Conservation (phyloP, 2,329 filamentous ascomycete species). For the Aspergillus sp. region DNA sequence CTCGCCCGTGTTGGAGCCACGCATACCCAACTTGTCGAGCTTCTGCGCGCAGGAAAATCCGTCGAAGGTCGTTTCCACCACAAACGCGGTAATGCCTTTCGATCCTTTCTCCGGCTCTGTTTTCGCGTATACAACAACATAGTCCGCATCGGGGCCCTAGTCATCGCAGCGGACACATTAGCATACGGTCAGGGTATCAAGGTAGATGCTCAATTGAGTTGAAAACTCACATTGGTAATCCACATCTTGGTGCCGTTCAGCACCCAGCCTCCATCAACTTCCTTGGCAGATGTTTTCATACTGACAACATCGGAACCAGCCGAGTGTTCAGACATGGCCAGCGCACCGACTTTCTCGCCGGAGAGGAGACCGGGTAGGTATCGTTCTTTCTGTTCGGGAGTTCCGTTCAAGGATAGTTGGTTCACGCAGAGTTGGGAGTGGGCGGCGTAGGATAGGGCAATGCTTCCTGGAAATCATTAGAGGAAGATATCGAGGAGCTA, state of each 20-base stretch:
- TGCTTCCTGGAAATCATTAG: conserved; percentile 25
- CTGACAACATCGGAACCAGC: conserved; percentile 90
- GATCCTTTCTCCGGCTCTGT: conserved; percentile 71
- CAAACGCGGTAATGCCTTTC: conserved; percentile 91
- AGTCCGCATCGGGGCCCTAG: conserved; percentile 75
- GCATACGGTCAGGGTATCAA: not conserved
- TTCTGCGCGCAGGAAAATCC: conserved; percentile 87
- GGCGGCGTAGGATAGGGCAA: conserved; percentile 82
- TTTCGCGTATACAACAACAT: conserved; percentile 95
- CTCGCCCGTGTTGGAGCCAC: conserved; percentile 92
- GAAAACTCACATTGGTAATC: conserved; percentile 76
- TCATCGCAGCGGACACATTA: conserved; percentile 1
- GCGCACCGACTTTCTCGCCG: conserved; percentile 72
- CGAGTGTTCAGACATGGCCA: conserved; percentile 92
- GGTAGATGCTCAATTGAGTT: not conserved
- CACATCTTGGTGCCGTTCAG: conserved; percentile 96
- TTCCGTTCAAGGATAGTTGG: conserved; percentile 87
- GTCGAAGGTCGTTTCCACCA: conserved; percentile 62
- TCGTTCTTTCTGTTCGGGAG: conserved; percentile 66
- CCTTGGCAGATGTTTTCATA: conserved; percentile 81
- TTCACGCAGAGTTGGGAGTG: conserved; percentile 97
- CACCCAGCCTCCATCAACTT: conserved; percentile 75
- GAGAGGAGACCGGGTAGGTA: conserved; percentile 76
- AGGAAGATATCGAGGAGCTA: not conserved
- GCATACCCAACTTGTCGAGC: conserved; percentile 97